A percentile compares a stretch with the other conserved stretches of the same genome.
phyloP scores from a whole-genome alignment of 1,139 yeast genomes.

The Wickerhamomyces sp. region DNA sequence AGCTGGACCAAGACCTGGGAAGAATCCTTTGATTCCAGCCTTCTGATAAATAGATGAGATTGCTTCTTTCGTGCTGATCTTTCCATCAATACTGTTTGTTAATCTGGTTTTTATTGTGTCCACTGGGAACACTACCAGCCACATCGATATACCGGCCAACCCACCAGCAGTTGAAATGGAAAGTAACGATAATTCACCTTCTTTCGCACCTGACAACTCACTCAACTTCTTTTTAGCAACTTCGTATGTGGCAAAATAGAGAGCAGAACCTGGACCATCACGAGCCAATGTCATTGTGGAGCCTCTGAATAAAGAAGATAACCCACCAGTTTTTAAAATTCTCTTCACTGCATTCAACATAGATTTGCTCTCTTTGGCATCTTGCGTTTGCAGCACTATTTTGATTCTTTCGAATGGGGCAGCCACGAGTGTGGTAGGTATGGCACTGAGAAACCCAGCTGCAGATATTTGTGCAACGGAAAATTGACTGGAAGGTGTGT shows the following conservation, averaged over 20 bases:
- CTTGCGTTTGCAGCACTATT: slow-evolving; percentile 85
- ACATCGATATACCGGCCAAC: slow-evolving; percentile 92
- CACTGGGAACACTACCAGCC: slow-evolving; percentile 94
- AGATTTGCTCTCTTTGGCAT: slow-evolving; percentile 38
- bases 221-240: slow-evolving; percentile 62
- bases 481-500: slow-evolving; percentile 39
- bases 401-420: slow-evolving; percentile 97
- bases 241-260: slow-evolving; percentile 94
- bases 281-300: slow-evolving; percentile 89
- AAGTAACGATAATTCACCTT: slow-evolving; percentile 56
- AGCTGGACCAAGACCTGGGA: slow-evolving; percentile 98
- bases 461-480: slow-evolving; percentile 70
- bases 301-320: slow-evolving; percentile 83
- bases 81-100: slow-evolving; percentile 59
- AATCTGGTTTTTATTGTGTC: slow-evolving; percentile 91
- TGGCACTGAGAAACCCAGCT: slow-evolving; percentile 94
- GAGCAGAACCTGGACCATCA: slow-evolving; percentile 98
- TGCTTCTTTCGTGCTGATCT: slow-evolving; percentile 58
- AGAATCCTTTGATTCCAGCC: slow-evolving; percentile 87
- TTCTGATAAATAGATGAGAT: slow-evolving; percentile 57
- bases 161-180: slow-evolving; percentile 93
- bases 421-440: slow-evolving; percentile 91
- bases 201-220: slow-evolving; percentile 24
- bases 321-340: slow-evolving; percentile 77
- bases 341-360: slow-evolving; percentile 46